Base-by-base conservation (phyloP, 1,284 basidiomycete genomes). In the Cryptococcus wingfieldii region DNA sequence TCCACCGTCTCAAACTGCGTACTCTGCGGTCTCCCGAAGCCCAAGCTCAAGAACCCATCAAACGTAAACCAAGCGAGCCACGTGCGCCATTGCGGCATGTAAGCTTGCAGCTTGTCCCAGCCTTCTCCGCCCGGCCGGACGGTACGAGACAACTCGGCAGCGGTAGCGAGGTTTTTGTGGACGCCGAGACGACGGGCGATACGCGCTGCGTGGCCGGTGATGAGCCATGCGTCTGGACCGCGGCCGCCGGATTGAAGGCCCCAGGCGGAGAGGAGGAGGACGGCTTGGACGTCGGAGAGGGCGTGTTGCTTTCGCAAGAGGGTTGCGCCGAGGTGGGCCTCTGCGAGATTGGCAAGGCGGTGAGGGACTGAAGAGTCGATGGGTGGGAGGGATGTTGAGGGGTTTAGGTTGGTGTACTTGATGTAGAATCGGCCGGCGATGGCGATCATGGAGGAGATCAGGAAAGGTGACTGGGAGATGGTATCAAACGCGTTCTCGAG, bases 211-310 rank as follows among this genome's bases (percentile, higher is more conserved):
- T 70, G 69, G 18, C 70, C 69, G 4, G 70, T 70, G 14, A 71
- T 58, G 23, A 73, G 54, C 71, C 70, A 73, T 10, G 65, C 59
- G 42, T 73, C 71, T 8, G 67, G 68, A 19, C 69, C 70, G 9
- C 54, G 53, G 1, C 70, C 71, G 16, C 65, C 67, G 18, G 56
- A 53, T 39, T 65, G 61, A 27, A 74, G 47, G 9, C 72, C 69
- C 70, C 71, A 74, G 1, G 66, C 71, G 1, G 70, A 65, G 13
- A 74, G 52, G 1, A 74, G 57, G 41, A 74, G 47, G 5, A 66
- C 68, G 16, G 66, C 71, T 47, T 74, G 72, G 1, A 72, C 71
- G 44, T 74, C 72, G 5, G 61, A 60, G 45, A 74, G 54, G 18
- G 64, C 58, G 52, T 71, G 68, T 47, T 70, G 65, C 52, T 72